Evolutionary conservation across 257 asterid species (phyloP).

Genomic region (Solanum dulcamara): DNA sequence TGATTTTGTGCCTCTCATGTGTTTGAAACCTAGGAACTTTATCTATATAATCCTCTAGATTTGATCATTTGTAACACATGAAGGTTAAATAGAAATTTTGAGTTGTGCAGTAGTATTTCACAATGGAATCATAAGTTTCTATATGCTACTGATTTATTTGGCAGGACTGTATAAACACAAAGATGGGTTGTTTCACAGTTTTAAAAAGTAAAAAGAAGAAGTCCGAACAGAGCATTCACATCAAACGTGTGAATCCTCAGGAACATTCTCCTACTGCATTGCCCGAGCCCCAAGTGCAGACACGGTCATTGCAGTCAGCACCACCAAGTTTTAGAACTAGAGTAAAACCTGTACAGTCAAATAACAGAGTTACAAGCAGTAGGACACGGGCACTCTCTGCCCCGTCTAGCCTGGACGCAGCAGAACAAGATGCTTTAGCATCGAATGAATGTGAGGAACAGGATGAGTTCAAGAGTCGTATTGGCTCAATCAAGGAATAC

Average conservation of each 20-base stretch:
- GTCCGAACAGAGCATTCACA: slow-evolving; percentile 31
- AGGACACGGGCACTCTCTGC: slow-evolving; percentile 66
- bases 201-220: slow-evolving; percentile 64
- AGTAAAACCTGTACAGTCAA: slow-evolving; percentile 40
- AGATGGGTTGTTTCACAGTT: slow-evolving; percentile 82
- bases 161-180: slow-evolving; percentile 22
- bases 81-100: background rate
- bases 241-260: slow-evolving; percentile 43
- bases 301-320: slow-evolving; percentile 71
- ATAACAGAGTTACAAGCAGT: slow-evolving; percentile 19
- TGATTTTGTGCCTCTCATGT: background rate
- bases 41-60: background rate
- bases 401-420: slow-evolving; percentile 63
- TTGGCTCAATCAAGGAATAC: slow-evolving; percentile 58
- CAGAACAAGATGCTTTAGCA: slow-evolving; percentile 44
- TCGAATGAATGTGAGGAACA: slow-evolving; percentile 54
- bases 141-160: background rate
- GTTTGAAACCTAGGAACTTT: background rate
- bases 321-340: slow-evolving; percentile 84
- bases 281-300: slow-evolving; percentile 60
- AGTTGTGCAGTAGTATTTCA: background rate
- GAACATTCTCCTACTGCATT: slow-evolving; percentile 54
- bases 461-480: slow-evolving; percentile 50
- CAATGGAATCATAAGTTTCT: background rate
- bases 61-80: background rate